Percentiles rank a stretch among this genome's conserved stretches.
Conservation (phyloP, 2,329 filamentous ascomycete genomes). For the Alternaria tenuissima region DNA sequence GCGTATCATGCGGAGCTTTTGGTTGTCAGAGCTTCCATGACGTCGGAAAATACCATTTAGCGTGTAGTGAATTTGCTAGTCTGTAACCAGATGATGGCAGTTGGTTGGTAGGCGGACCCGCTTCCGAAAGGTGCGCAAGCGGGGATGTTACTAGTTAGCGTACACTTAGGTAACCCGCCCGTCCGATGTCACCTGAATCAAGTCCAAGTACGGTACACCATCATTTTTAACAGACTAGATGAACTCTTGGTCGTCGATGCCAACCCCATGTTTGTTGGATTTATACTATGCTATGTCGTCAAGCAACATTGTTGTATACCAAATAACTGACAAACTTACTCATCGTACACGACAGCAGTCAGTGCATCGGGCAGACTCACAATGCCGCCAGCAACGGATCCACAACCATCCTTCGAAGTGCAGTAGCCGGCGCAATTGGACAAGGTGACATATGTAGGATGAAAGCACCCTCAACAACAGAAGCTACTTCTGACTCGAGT, state of each 20-base stretch:
- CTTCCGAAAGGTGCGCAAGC: not conserved
- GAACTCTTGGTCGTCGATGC: not conserved
- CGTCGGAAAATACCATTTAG: slow-evolving; percentile 1
- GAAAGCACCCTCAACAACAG: not conserved
- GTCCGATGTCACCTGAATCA: not conserved
- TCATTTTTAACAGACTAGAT: not conserved
- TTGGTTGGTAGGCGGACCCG: not conserved
- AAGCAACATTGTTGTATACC: not conserved
- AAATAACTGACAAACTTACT: not conserved
- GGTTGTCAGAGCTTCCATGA: not conserved
- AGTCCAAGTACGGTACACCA: not conserved
- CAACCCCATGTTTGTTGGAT: not conserved
- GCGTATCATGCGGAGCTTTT: not conserved
- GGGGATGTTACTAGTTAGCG: not conserved
- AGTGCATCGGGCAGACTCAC: not conserved
- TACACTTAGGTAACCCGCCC: not conserved
- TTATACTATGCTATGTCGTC: not conserved
- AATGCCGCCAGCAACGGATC: not conserved
- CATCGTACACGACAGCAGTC: not conserved
- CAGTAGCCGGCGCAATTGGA: not conserved
- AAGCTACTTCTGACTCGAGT: not conserved
- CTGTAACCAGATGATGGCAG: not conserved
- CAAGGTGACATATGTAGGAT: not conserved
- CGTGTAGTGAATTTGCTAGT: not conserved
- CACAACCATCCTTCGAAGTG: not conserved